Evolutionary conservation across 306 rosid genomes (phyloP).

Genomic region (Mimosa bimucronata): DNA sequence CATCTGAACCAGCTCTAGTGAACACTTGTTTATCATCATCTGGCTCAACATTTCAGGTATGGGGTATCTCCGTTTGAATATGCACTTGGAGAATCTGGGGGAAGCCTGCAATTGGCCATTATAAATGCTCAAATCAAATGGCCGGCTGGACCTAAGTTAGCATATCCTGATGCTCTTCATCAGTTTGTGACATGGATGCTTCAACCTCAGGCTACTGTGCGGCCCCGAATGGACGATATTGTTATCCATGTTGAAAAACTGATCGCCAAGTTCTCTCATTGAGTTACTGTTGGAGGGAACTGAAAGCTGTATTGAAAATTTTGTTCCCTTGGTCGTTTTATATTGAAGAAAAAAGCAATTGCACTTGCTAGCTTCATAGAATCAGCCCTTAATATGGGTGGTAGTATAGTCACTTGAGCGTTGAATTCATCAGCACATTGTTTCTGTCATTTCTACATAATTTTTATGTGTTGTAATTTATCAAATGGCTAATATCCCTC

Average conservation of each 20-base stretch:
- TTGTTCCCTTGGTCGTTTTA: constrained; percentile 34
- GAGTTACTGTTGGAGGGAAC: constrained; percentile 43
- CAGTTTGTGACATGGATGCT: constrained; percentile 99
- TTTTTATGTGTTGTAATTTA: constrained; percentile 53
- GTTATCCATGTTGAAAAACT: constrained; percentile 90
- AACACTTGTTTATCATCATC: constrained; percentile 22
- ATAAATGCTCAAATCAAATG: constrained; percentile 89
- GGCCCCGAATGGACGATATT: constrained; percentile 89
- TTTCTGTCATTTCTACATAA: constrained; percentile 42
- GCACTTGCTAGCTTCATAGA: constrained; percentile 45
- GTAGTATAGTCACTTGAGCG: constrained; percentile 60
- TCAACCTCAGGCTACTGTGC: constrained; percentile 87
- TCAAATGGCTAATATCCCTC: constrained; percentile 49
- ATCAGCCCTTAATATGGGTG: constrained; percentile 32
- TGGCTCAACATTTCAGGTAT: constrained; percentile 59
- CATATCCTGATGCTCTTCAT: constrained; percentile 91
- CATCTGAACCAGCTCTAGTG: constrained; percentile 10
- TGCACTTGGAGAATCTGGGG: constrained; percentile 96
- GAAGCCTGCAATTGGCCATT: constrained; percentile 89
- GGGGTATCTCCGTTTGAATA: constrained; percentile 98
- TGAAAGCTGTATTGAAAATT: constrained; percentile 30
- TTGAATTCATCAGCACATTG: constrained; percentile 43
- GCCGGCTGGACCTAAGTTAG: constrained; percentile 78
- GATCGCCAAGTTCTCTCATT: constrained; percentile 76
- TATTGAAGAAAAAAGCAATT: constrained; percentile 42